phyloP scores from a whole-genome alignment of 2,329 filamentous ascomycete genomes.

The Calonectria fujianensis region DNA sequence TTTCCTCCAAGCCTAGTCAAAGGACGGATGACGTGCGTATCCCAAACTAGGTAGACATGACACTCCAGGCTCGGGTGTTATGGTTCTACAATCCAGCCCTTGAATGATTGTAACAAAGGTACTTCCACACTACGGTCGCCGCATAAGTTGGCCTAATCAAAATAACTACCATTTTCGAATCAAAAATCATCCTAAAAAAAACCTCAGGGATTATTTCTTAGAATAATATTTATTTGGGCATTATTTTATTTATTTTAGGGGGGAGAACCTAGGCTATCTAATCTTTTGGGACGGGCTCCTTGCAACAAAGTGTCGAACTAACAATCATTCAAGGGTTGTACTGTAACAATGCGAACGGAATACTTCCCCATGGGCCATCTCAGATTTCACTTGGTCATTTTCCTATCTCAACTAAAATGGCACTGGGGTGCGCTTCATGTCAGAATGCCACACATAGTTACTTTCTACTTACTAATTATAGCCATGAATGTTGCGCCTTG shows the following conservation, averaged over 20 bases:
- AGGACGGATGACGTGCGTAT: neutral
- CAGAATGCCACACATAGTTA: neutral
- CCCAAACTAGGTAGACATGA: neutral
- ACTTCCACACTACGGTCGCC: too few relatives aligned
- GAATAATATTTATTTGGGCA: too few relatives aligned
- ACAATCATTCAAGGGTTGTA: too few relatives aligned
- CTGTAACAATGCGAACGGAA: neutral
- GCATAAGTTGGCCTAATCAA: too few relatives aligned
- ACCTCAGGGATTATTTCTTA: too few relatives aligned
- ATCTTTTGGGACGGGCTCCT: too few relatives aligned
- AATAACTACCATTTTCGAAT: too few relatives aligned
- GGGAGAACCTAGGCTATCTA: too few relatives aligned
- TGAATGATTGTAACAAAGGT: too few relatives aligned
- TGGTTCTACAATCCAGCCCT: neutral
- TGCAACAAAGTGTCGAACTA: too few relatives aligned
- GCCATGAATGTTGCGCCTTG: neutral
- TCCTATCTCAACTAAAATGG: neutral
- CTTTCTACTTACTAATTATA: neutral
- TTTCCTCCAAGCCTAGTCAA: neutral
- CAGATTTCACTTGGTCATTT: neutral
- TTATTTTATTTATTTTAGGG: too few relatives aligned
- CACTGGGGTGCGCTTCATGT: neutral
- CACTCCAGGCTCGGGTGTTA: neutral
- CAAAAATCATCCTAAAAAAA: too few relatives aligned
- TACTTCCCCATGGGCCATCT: neutral